phyloP scores from a whole-genome alignment of 2,329 filamentous ascomycete species.

The Verticillium alfalfae region DNA sequence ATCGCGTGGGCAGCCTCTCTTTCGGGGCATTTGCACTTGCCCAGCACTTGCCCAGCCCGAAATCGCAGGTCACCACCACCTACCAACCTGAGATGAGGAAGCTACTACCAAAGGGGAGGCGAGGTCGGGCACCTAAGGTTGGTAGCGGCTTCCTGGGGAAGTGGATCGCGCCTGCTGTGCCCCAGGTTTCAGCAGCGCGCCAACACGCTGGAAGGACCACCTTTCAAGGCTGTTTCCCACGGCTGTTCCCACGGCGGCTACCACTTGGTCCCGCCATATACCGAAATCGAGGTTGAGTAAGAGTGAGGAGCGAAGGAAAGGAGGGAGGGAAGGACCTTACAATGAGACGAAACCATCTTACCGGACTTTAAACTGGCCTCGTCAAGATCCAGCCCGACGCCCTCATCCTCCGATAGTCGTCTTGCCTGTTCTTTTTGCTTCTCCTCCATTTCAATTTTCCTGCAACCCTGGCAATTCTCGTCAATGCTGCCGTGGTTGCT shows the following conservation, averaged over 20 bases:
- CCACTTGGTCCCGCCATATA: background rate
- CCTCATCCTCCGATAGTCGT: background rate
- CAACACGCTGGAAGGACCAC: background rate
- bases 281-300: background rate
- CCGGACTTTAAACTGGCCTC: background rate
- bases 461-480: conserved; percentile 8
- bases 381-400: background rate
- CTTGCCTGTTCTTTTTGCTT: background rate
- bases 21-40: too few relatives aligned
- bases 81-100: too few relatives aligned
- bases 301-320: too few relatives aligned
- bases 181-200: background rate
- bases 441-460: conserved; percentile 6
- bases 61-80: background rate
- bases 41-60: background rate
- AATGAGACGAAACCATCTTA: background rate
- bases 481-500: background rate
- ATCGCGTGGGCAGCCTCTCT: too few relatives aligned
- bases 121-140: background rate
- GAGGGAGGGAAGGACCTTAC: too few relatives aligned
- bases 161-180: background rate
- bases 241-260: background rate
- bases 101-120: too few relatives aligned
- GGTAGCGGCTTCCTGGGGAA: background rate
- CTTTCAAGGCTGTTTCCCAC: background rate